Base-by-base conservation (phyloP, 1,284 basidiomycete genomes). In the Ceratobasidium sp. region DNA sequence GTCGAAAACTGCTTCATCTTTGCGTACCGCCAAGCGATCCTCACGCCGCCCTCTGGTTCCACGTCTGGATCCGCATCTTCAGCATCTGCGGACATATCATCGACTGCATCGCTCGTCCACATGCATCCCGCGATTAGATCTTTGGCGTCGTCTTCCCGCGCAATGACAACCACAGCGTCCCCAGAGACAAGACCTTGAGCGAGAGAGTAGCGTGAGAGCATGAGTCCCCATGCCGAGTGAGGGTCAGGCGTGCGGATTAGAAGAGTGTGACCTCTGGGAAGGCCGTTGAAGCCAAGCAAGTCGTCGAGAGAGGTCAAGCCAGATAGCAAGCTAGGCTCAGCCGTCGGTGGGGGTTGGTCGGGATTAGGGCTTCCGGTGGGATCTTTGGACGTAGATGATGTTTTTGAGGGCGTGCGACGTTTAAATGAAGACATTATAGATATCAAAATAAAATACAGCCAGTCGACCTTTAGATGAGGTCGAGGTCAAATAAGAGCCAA, bases 1-100 rank as follows among this genome's bases (percentile, higher is more conserved):
- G 96, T 98, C 85, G 94, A 91, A 84, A 97, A 97, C 84, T 89
- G 92, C 85, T 93, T 94, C 94, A 98, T 94, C 79, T 91, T 88
- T 82, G 95, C 94, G 84, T 99, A 99, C 82, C 97, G 89, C 95
- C 97, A 99, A 52, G 97, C 97, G 82, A 98, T 98, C 85, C 93
- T 95, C 80, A 96, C 77, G 79, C 62, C 54, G 83, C 84, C 78
- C 88, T 89, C 75, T 86, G 59, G 86, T 87, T 59, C 85, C 85
- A 52, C 83, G 85, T 48, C 81, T 38, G 78, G 81, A 73, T 81
- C 78, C 18, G 80, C 81, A 65, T 82, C 83, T 8, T 79, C 81
- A 70, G 79, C 78, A 6, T 78, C 77, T 6, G 35, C 48, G 20
- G 78, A 68, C 38, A 48, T 46, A 16, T 14, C 44, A 10, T 70